Base-by-base conservation (phyloP, 2,329 filamentous ascomycete species). In the Colletotrichum theobromicola region DNA sequence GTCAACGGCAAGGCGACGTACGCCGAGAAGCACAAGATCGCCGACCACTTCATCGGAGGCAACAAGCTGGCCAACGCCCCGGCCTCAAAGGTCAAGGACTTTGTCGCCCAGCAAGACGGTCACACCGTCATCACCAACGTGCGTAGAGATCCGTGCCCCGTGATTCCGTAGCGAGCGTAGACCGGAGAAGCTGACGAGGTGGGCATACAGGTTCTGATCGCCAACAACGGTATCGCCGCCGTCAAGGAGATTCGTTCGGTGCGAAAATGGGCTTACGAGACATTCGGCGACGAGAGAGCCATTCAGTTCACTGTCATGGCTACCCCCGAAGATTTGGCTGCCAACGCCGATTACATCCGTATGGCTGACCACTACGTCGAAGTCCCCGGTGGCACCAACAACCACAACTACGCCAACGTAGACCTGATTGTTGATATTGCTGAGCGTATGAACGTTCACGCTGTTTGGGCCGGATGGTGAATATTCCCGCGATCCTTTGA, bases 261-360 rank as follows among this genome's bases (percentile, higher is more conserved):
- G 83, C 94, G 97, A 86, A 99, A 98, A 96, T 99, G 97, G 97
- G 97, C 97, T 76, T 99, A 99, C 92, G 97, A 99, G 88, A 98
- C 95, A 9, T 99, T 99, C 84, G 96, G 97, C 87, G 96, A 99
- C 87, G 97, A 99, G 89, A 92, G 94, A 82, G 97, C 96, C 80
- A 98, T 99, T 83, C 96, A 98, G 84, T 99, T 99, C 88, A 99
- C 97, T 77, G 97, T 99, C 84, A 99, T 99, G 97, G 97, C 97
- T 80, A 99, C 97, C 50, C 97, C 97, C 64, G 97, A 99, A 87
- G 97, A 99, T 93, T 87, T 99, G 83, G 92, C 94, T 84, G 97
- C 97, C 84, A 99, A 99, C 85, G 97, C 97, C 79, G 97, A 99
- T 87, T 99, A 99, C 88, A 99, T 99, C 84, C 93, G 97, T 84